Evolutionary conservation across 2,329 filamentous ascomycete species (phyloP), one percentile per base, ranked within the genome.

Genomic region (Ophiostoma angusticollis): DNA sequence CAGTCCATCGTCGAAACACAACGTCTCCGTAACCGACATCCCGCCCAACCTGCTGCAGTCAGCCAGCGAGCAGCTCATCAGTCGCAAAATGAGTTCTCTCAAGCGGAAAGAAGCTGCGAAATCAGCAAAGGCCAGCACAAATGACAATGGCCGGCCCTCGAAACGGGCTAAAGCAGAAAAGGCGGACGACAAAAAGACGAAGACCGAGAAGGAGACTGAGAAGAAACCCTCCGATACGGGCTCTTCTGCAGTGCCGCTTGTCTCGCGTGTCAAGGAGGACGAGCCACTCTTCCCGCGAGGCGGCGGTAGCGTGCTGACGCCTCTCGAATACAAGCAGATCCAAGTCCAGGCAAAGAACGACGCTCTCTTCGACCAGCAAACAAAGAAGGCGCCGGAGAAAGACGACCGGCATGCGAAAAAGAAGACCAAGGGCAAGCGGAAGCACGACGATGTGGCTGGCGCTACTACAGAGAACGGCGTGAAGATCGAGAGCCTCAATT

Each of bases 321-420:
- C 91, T 16, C 67, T 98, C 37, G 91, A 98, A 58, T 83, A 93
- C 56, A 95, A 94, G 63, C 85, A 96, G 60, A 96, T 98, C 46
- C 81, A 91, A 52, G 80, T 93, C 42, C 82, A 96, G 60, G 91
- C 91, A 32, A 91, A 83, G 54, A 79, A 81, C 51, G 91, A 98
- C 65, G 91, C 87, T 29, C 65, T 93, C 28, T 91, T 89, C 55
- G 91, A 96, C 60, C 80, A 93, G 51, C 72, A 80, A 49, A 74
- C 73, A 34, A 62, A 65, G 36, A 67, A 69, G 41, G 60, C 62
- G 31, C 54, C 60, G 21, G 66, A 70, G 45, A 65, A 63, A 39
- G 47, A 51, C 30, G 57, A 58, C 11, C 61, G 60, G 50, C 51
- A 52, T 37, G 60, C 52, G 50, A 74, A 71, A 57, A 79, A 61